Percentiles rank a stretch among this genome's conserved stretches.
Conservation (phyloP, 2,329 filamentous ascomycete species). For the Thelonectria blattea region DNA sequence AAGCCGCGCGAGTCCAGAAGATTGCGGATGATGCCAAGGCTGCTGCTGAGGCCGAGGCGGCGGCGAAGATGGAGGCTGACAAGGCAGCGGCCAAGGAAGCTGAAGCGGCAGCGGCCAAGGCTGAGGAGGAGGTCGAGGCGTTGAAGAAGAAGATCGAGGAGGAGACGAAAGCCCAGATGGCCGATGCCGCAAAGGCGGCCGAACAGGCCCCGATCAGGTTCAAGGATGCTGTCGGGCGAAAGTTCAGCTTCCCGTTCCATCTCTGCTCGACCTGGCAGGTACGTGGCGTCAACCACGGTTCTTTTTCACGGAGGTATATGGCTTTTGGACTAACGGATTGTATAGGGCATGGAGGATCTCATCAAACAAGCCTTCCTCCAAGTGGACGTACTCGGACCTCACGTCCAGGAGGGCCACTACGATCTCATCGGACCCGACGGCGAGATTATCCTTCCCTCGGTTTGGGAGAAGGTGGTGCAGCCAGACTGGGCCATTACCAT, state of each 20-base stretch:
- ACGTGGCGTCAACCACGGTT: slow-evolving; percentile 45
- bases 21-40: slow-evolving; percentile 49
- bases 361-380: slow-evolving; percentile 85
- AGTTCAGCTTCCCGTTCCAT: slow-evolving; percentile 90
- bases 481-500: slow-evolving; percentile 67
- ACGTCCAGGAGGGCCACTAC: slow-evolving; percentile 80
- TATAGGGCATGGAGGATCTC: slow-evolving; percentile 81
- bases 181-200: slow-evolving; percentile 57
- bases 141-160: slow-evolving; percentile 63
- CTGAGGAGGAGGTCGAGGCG: slow-evolving; percentile 65
- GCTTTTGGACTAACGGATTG: slow-evolving; percentile 32
- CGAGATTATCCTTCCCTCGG: slow-evolving; percentile 78
- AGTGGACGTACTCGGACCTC: slow-evolving; percentile 76
- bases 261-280: slow-evolving; percentile 85
- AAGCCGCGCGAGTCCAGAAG: slow-evolving; percentile 51
- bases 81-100: slow-evolving; percentile 47
- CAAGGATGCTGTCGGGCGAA: slow-evolving; percentile 88
- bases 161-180: slow-evolving; percentile 56
- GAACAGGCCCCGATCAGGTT: slow-evolving; percentile 82
- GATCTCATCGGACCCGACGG: slow-evolving; percentile 80
- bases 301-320: too few relatives aligned
- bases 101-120: slow-evolving; percentile 54
- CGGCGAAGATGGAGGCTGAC: slow-evolving; percentile 51
- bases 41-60: slow-evolving; percentile 46
- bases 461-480: slow-evolving; percentile 83